These are phyloP conservation scores for Neurospora tetrasperma DNA, from an alignment of 495 filamentous ascomycete genomes.

Conservation along the genomic window DNA sequence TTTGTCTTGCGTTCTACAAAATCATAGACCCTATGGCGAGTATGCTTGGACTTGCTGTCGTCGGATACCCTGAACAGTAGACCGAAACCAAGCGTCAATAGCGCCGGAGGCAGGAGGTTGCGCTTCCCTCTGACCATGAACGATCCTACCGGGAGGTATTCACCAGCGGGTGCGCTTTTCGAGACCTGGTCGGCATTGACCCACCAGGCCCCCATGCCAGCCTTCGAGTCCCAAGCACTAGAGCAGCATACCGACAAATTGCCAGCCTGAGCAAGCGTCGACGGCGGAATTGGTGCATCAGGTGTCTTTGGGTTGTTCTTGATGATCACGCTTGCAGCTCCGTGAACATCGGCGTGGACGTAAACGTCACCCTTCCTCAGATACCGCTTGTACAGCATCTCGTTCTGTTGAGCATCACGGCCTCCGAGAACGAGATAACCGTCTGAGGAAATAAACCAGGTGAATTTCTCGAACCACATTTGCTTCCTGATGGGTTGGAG, in stretches of 20 bases:
- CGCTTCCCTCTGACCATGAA: conserved; percentile 79
- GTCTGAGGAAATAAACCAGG: conserved; percentile 91
- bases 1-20: conserved; percentile 6
- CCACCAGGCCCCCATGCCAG: conserved; percentile 93
- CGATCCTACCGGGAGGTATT: conserved; percentile 57
- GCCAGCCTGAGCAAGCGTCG: conserved; percentile 84
- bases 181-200: conserved; percentile 77
- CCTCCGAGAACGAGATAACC: conserved; percentile 86
- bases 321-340: conserved; percentile 71
- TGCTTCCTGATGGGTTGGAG: conserved; percentile 71
- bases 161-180: conserved; percentile 69
- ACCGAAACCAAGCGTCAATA: conserved; percentile 76
- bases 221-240: conserved; percentile 90
- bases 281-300: conserved; percentile 80
- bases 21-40: conserved; percentile 58
- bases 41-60: conserved; percentile 71
- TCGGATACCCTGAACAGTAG: conserved; percentile 84
- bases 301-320: conserved; percentile 68
- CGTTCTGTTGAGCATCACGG: conserved; percentile 81
- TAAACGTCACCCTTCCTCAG: conserved; percentile 84
- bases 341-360: conserved; percentile 81
- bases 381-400: conserved; percentile 77
- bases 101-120: conserved; percentile 82
- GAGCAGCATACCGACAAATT: conserved; percentile 74
- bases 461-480: conserved; percentile 95